Evolutionary conservation across 2,329 filamentous ascomycete genomes (phyloP).

Genomic region (Fusarium sp.): DNA sequence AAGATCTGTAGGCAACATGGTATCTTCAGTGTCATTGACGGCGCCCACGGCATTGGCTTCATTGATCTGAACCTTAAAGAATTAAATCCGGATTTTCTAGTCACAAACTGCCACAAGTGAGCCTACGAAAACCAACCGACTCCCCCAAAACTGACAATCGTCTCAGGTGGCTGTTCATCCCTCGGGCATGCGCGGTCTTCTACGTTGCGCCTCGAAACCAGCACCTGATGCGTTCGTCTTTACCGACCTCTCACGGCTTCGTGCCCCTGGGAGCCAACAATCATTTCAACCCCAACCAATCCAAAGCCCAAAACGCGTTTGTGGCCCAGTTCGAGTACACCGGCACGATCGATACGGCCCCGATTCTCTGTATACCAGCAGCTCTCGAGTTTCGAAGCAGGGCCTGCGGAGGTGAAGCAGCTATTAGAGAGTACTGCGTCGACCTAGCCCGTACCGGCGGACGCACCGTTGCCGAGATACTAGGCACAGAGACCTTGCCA

Average conservation of each 20-base stretch:
- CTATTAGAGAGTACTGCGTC: neutral
- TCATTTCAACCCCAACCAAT: neutral
- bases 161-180: neutral
- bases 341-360: neutral
- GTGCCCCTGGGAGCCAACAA: neutral
- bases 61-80: neutral
- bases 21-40: neutral
- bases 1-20: neutral
- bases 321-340: neutral
- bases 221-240: neutral
- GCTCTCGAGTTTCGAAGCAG: neutral
- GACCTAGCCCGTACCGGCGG: neutral
- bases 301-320: neutral
- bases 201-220: neutral
- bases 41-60: neutral
- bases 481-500: neutral
- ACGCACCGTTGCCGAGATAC: neutral
- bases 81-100: neutral
- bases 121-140: rapidly evolving
- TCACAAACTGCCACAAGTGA: neutral
- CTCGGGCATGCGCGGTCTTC: neutral
- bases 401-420: neutral
- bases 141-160: neutral
- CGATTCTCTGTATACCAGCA: neutral
- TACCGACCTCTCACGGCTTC: neutral